phyloP scores from a whole-genome alignment of 768 basidiomycete species.

The Coprinopsis sp. region DNA sequence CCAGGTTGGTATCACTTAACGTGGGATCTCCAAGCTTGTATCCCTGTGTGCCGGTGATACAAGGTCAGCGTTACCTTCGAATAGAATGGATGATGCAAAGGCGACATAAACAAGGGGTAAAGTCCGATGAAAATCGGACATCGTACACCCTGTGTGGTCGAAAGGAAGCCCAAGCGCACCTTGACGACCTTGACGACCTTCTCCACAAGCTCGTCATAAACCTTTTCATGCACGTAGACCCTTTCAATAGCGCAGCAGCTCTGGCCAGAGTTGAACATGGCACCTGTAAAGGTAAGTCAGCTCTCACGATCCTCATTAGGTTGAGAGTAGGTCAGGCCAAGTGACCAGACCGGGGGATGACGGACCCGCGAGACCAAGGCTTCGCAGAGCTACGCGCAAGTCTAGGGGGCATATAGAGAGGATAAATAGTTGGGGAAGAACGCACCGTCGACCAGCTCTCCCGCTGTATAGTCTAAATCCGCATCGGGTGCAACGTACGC shows the following conservation, averaged over 20 bases:
- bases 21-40: constrained; percentile 90
- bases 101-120: background rate
- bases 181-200: constrained; percentile 71
- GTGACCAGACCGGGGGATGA: too few relatives aligned
- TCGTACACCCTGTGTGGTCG: too few relatives aligned
- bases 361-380: too few relatives aligned
- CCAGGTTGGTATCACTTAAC: constrained; percentile 66
- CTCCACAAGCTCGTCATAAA: constrained; percentile 77
- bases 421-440: background rate
- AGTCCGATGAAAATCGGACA: too few relatives aligned
- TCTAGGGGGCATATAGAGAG: too few relatives aligned
- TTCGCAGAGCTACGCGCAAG: too few relatives aligned
- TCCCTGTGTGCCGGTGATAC: constrained; percentile 35
- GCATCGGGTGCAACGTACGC: constrained; percentile 91
- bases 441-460: constrained; percentile 87
- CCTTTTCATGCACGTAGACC: constrained; percentile 86
- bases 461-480: constrained; percentile 74
- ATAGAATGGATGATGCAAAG: background rate
- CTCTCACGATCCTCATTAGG: background rate
- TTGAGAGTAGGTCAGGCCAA: background rate
- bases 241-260: constrained; percentile 96
- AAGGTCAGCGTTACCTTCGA: background rate
- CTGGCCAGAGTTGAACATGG: constrained; percentile 97
- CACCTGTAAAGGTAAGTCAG: constrained; percentile 44
- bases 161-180: too few relatives aligned